These are phyloP conservation scores for Begonia fuchsioides DNA, from an alignment of 306 rosid species.

Conservation along the genomic window DNA sequence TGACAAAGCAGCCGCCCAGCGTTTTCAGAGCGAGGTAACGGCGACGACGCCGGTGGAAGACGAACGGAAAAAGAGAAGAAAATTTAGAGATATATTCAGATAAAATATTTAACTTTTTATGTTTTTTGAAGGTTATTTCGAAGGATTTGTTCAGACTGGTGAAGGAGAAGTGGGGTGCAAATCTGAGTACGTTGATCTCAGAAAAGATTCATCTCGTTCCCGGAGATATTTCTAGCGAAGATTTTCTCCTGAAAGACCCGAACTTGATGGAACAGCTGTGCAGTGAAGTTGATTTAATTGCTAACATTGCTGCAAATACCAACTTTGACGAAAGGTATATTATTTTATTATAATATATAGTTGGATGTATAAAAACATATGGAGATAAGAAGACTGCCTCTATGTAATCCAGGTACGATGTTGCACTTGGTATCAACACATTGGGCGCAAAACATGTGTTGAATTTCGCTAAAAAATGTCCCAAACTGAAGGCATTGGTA, in stretches of 20 bases:
- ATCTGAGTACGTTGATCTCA: constrained; percentile 20
- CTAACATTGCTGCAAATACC: too few species aligned
- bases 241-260: constrained; percentile 38
- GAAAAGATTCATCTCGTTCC: constrained; percentile 44
- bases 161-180: constrained; percentile 39
- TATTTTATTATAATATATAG: too few species aligned
- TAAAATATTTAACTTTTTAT: neutral
- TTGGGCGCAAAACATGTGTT: constrained; percentile 48
- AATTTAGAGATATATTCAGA: neutral
- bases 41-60: too few species aligned
- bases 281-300: constrained; percentile 23
- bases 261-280: constrained; percentile 28
- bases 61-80: neutral
- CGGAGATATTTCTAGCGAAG: constrained; percentile 39
- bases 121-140: too few species aligned
- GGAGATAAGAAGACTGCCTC: too few species aligned
- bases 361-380: too few species aligned
- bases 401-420: constrained; percentile 49
- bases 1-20: constrained; percentile 31
- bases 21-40: constrained; percentile 47
- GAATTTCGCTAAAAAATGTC: constrained; percentile 49
- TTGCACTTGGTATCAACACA: constrained; percentile 42
- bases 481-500: constrained; percentile 32
- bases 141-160: constrained; percentile 51
- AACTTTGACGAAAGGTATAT: too few species aligned